Evolutionary conservation across 345 rosid genomes (phyloP).

Genomic region (Populus nigra): DNA sequence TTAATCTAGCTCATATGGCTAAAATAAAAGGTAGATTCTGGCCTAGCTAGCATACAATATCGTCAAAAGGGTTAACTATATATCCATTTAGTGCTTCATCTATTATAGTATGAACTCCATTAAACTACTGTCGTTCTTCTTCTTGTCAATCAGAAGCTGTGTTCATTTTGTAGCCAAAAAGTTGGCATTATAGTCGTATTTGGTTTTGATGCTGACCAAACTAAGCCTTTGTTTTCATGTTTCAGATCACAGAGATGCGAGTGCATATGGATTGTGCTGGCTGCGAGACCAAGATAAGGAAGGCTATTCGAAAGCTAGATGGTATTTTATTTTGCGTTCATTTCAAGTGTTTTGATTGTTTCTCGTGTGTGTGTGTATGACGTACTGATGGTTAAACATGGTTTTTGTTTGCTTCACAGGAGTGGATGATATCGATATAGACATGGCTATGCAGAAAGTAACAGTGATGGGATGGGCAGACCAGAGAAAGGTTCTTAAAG

Average conservation of each 20-base stretch:
- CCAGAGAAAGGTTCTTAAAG: conserved; percentile 56
- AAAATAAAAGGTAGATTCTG: neutral
- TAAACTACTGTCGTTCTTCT: neutral
- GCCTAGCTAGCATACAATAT: neutral
- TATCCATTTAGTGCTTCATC: neutral
- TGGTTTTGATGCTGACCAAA: neutral
- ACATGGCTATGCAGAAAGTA: conserved; percentile 64
- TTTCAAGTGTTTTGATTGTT: neutral
- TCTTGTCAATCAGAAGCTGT: neutral
- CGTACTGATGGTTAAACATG: neutral
- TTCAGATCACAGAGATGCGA: conserved; percentile 61
- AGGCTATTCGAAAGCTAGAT: conserved; percentile 53
- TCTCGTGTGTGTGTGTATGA: neutral
- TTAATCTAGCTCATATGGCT: neutral
- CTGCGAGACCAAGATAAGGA: conserved; percentile 58
- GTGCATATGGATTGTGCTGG: conserved; percentile 78
- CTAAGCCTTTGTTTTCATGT: neutral
- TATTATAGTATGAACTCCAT: neutral
- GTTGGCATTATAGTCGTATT: neutral
- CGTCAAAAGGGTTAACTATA: neutral
- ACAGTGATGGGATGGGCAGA: conserved; percentile 72
- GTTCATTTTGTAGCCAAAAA: neutral
- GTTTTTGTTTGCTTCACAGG: conserved; percentile 33
- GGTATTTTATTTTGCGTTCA: conserved; percentile 29
- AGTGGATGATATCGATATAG: conserved; percentile 57